Percentiles rank a stretch among this genome's conserved stretches.
These are phyloP conservation scores for Coemansia pectinata DNA, from an alignment of 192 early-diverging fungal genomes.

Conservation along the genomic window DNA sequence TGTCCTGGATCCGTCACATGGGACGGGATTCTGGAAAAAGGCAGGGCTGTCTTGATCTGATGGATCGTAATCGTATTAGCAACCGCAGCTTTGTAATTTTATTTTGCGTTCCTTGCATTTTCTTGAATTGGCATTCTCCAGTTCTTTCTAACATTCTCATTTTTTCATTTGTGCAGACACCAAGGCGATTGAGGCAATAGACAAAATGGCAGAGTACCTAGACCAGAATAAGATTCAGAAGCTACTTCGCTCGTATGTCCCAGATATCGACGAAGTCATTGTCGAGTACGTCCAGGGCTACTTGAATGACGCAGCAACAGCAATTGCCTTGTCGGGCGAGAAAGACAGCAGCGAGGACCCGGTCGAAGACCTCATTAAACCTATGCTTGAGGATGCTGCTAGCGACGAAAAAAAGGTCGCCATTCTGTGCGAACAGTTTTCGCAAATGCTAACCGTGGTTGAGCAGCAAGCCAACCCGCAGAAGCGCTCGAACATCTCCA, in stretches of 20 bases:
- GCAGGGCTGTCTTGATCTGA: not conserved
- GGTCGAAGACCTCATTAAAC: slow-evolving; percentile 64
- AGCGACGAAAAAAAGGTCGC: slow-evolving; percentile 64
- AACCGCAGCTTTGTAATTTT: not conserved
- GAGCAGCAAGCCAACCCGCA: slow-evolving; percentile 35
- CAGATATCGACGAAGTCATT: slow-evolving; percentile 72
- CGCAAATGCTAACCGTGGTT: slow-evolving; percentile 58
- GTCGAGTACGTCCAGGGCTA: slow-evolving; percentile 79
- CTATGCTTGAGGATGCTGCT: slow-evolving; percentile 69
- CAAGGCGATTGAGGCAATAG: not conserved
- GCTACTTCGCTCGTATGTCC: slow-evolving; percentile 60
- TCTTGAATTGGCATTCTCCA: not conserved
- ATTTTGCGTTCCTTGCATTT: not conserved
- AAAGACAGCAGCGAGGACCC: slow-evolving; percentile 35
- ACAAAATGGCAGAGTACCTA: slow-evolving; percentile 31
- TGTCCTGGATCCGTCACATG: too few relatives aligned
- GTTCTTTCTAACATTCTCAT: not conserved
- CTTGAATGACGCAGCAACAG: slow-evolving; percentile 57
- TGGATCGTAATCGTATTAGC: not conserved
- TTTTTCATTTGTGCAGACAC: not conserved
- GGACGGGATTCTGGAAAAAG: too few relatives aligned
- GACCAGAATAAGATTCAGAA: slow-evolving; percentile 49
- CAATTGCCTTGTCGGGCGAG: slow-evolving; percentile 31
- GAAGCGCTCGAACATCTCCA: slow-evolving; percentile 46
- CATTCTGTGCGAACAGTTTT: slow-evolving; percentile 67